Conservation (phyloP, 257 asterid genomes). For the Nyctanthes arbortristis region DNA sequence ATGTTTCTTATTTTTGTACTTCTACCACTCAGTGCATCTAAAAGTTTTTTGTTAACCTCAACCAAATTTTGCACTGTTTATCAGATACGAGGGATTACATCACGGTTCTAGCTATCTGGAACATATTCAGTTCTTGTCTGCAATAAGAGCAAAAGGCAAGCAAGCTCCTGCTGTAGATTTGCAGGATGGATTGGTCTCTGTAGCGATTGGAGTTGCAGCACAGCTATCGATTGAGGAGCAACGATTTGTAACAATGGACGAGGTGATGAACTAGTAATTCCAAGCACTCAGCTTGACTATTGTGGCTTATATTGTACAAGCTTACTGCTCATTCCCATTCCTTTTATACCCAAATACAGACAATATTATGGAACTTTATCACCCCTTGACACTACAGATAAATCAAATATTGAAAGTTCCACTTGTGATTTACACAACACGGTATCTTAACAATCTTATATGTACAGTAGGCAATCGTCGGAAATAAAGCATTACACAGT, state of each 20-base stretch:
- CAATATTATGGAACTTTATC: not conserved
- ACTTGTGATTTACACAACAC: too few species aligned
- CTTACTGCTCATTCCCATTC: not conserved
- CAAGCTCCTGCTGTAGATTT: conserved; percentile 70
- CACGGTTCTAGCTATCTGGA: conserved; percentile 97
- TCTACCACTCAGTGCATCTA: not conserved
- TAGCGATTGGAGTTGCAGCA: conserved; percentile 95
- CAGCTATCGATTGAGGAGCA: conserved; percentile 82
- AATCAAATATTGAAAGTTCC: too few species aligned
- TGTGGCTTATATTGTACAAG: not conserved
- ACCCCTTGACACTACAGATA: not conserved
- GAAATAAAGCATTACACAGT: too few species aligned
- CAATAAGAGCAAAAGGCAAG: conserved; percentile 58
- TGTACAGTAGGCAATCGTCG: too few species aligned
- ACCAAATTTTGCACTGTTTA: conserved; percentile 4
- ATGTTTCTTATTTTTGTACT: conserved; percentile 10
- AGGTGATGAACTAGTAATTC: conserved; percentile 44
- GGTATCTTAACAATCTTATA: too few species aligned
- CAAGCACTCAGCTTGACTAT: too few species aligned
- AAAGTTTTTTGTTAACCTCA: not conserved
- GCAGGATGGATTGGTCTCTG: conserved; percentile 83
- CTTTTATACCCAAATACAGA: not conserved
- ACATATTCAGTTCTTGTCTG: conserved; percentile 71
- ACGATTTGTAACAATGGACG: conserved; percentile 62
- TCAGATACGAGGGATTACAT: conserved; percentile 84